A percentile compares a stretch with the other conserved stretches of the same genome.
Conservation (phyloP, 169 alveolate species). For the Plasmodium knowlesi region DNA sequence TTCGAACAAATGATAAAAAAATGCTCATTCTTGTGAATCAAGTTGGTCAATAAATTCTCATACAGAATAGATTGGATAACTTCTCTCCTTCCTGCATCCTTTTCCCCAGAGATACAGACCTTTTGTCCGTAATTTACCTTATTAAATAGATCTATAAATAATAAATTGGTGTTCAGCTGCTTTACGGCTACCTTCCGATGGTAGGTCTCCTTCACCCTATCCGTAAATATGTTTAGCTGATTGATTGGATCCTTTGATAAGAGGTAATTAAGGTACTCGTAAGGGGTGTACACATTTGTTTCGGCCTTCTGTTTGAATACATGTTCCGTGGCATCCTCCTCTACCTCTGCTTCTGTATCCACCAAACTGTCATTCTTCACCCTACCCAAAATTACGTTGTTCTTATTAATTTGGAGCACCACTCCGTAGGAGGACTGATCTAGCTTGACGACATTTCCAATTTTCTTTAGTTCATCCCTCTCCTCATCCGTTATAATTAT, state of each 20-base stretch:
- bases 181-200: neutral
- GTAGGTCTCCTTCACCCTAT: slow-evolving; percentile 11
- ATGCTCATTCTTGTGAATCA: slow-evolving; percentile 39
- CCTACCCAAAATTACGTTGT: slow-evolving; percentile 21
- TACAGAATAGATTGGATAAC: slow-evolving; percentile 12
- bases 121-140: slow-evolving; percentile 59
- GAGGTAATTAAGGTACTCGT: slow-evolving; percentile 31
- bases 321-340: neutral
- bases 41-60: slow-evolving; percentile 40
- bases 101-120: slow-evolving; percentile 24
- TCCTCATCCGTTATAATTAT: slow-evolving; percentile 13
- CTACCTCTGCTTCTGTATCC: neutral
- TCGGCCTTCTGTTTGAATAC: neutral
- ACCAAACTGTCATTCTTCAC: neutral
- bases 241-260: neutral
- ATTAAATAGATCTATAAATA: slow-evolving; percentile 24
- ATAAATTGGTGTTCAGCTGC: slow-evolving; percentile 17
- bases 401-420: slow-evolving; percentile 53
- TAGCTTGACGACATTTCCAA: slow-evolving; percentile 18
- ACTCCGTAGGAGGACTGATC: slow-evolving; percentile 27
- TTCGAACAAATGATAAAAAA: slow-evolving; percentile 64
- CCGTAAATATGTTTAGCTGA: slow-evolving; percentile 24
- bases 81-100: slow-evolving; percentile 4
- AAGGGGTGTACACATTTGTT: slow-evolving; percentile 52
- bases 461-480: neutral